phyloP scores from a whole-genome alignment of 1,139 yeast species.

The Zhuliangozyma blackwelliae region DNA sequence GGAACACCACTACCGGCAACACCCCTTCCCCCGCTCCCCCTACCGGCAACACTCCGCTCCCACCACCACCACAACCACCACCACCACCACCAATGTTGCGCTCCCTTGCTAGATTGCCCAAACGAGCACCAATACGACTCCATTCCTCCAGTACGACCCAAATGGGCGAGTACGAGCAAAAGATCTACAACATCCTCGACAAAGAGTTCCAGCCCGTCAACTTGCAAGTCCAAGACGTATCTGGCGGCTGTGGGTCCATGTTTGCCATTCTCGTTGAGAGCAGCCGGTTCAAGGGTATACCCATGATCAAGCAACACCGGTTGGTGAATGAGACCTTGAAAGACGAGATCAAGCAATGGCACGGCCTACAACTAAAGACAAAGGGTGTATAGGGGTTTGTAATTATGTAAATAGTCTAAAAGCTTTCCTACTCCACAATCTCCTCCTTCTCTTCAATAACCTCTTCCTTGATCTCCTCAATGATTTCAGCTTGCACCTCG shows the following conservation, averaged over 20 bases:
- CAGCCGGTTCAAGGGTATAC: constrained; percentile 66
- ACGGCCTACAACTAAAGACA: constrained; percentile 84
- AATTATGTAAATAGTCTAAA: neutral
- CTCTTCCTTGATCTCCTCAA: constrained; percentile 63
- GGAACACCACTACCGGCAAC: too few relatives aligned
- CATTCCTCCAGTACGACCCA: constrained; percentile 10
- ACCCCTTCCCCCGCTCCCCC: too few relatives aligned
- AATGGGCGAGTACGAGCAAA: constrained; percentile 63
- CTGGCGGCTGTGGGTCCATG: constrained; percentile 98
- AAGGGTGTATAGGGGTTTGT: constrained; percentile 20
- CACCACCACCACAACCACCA: neutral
- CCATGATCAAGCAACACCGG: constrained; percentile 89
- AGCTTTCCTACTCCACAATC: constrained; percentile 47
- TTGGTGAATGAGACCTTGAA: constrained; percentile 76
- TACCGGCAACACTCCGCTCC: too few relatives aligned
- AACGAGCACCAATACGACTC: too few relatives aligned
- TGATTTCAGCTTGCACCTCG: constrained; percentile 58
- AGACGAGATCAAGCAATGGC: constrained; percentile 91
- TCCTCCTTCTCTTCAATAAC: constrained; percentile 81
- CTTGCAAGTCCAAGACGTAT: constrained; percentile 71
- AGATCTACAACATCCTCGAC: constrained; percentile 55
- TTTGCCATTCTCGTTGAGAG: constrained; percentile 82
- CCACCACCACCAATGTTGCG: too few relatives aligned
- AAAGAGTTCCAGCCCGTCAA: constrained; percentile 54
- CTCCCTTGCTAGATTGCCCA: too few relatives aligned